Evolutionary conservation across 1,284 basidiomycete genomes (phyloP), one percentile per base, ranked within the genome.

Genomic region (Rhodotorula sp.): DNA sequence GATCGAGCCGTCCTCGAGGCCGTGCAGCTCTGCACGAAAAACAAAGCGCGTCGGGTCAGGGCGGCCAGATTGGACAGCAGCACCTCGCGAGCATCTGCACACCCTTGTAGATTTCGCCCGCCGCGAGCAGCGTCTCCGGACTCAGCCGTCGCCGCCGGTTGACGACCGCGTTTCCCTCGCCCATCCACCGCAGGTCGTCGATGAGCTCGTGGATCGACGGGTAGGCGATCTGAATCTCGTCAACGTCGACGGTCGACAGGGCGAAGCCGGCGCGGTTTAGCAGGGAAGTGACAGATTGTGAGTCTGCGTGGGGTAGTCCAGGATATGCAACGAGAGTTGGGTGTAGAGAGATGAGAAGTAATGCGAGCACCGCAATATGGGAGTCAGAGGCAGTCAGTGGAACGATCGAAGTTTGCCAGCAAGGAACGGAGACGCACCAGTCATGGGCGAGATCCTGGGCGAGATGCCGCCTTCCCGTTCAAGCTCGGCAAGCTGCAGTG

Each of bases 131-230:
- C 1, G 96, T 97, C 80, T 99, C 96, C 23, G 93, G 87, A 66
- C 88, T 87, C 55, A 99, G 84, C 72, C 86, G 85, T 68, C 87
- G 84, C 46, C 90, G 86, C 53, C 75, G 58, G 46, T 73, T 76
- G 13, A 81, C 83, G 55, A 91, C 88, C 8, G 95, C 93, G 80
- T 97, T 99, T 67, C 88, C 89, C 82, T 99, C 97, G 58, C 97
- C 97, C 97, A 99, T 99, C 80, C 93, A 90, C 61, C 88, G 86
- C 58, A 99, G 82, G 81, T 99, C 97, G 61, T 94, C 88, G 81
- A 99, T 86, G 23, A 99, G 86, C 81, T 99, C 97, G 89, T 91
- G 98, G 86, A 98, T 96, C 66, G 89, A 91, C 0, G 97, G 97
- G 79, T 98, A 99, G 14, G 87, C 87, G 50, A 98, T 89, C 70